A percentile compares a stretch with the other conserved stretches of the same genome.
These are phyloP conservation scores for Lactarius sp. DNA, from an alignment of 768 basidiomycete species.

Conservation along the genomic window DNA sequence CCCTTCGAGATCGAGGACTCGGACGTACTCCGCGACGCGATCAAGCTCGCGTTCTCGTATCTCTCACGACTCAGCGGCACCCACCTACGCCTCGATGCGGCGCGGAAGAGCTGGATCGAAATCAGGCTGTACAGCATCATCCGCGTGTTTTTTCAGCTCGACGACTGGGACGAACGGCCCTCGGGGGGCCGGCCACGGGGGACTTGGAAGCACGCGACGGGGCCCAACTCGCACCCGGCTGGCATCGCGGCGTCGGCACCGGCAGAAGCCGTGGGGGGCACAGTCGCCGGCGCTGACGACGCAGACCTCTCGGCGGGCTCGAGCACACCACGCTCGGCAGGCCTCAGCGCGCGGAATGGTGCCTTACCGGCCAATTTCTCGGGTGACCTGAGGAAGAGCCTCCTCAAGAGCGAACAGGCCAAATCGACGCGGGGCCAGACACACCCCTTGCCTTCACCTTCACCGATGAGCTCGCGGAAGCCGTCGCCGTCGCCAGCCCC, in stretches of 20 bases:
- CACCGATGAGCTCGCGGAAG: conserved; percentile 44
- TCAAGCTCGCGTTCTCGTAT: conserved; percentile 87
- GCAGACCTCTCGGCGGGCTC: background rate
- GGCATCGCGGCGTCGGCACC: background rate
- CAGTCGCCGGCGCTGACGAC: background rate
- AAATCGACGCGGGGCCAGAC: conserved; percentile 62
- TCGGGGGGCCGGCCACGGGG: conserved; percentile 6
- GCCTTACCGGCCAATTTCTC: conserved; percentile 26
- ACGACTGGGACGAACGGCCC: conserved; percentile 21
- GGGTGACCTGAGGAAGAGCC: conserved; percentile 71
- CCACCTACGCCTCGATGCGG: conserved; percentile 61
- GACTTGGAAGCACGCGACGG: conserved; percentile 1
- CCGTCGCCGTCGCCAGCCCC: conserved; percentile 50
- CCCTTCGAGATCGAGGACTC: conserved; percentile 72
- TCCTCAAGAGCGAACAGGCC: conserved; percentile 79
- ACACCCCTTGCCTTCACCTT: conserved; percentile 45
- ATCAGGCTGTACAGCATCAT: conserved; percentile 71
- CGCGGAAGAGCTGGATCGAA: conserved; percentile 80
- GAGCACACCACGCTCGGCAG: conserved; percentile 1
- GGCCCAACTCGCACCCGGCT: conserved; percentile 8
- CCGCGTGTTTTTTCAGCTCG: conserved; percentile 55
- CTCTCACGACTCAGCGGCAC: conserved; percentile 91
- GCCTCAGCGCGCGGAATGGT: conserved; percentile 10
- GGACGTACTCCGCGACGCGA: conserved; percentile 73
- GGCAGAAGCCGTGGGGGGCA: background rate